Percentiles rank a stretch among this genome's conserved stretches.
Evolutionary conservation across 306 rosid genomes (phyloP).

Genomic region (Vicia faba): DNA sequence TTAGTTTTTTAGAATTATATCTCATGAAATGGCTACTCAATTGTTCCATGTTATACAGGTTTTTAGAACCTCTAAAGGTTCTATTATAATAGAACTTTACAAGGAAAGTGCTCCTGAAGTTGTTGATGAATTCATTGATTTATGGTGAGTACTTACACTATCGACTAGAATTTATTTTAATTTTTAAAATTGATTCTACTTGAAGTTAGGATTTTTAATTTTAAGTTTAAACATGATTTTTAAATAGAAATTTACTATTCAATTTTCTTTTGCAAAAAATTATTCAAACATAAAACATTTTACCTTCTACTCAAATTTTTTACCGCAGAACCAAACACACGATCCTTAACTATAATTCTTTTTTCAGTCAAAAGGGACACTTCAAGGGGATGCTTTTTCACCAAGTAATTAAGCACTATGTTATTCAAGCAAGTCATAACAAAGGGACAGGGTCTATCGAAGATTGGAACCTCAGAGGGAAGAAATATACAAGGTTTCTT

Average conservation of each 20-base stretch:
- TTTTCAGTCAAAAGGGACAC: slow-evolving; percentile 78
- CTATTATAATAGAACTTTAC: slow-evolving; percentile 63
- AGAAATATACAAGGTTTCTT: slow-evolving; percentile 54
- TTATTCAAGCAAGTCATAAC: slow-evolving; percentile 71
- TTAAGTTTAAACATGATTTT: too few relatives aligned
- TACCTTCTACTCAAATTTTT: too few relatives aligned
- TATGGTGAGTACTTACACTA: slow-evolving; percentile 87
- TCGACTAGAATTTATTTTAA: too few relatives aligned
- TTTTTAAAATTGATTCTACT: too few relatives aligned
- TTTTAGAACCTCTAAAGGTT: slow-evolving; percentile 79
- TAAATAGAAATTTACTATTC: too few relatives aligned
- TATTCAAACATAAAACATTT: too few relatives aligned
- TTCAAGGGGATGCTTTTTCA: slow-evolving; percentile 78
- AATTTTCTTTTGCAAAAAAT: too few relatives aligned
- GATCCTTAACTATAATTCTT: slow-evolving; percentile 9
- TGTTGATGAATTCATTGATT: slow-evolving; percentile 91
- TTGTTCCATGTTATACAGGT: slow-evolving; percentile 42
- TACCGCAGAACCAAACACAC: too few relatives aligned
- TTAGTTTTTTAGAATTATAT: slow-evolving; percentile 8
- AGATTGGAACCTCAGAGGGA: slow-evolving; percentile 80
- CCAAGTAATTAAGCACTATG: slow-evolving; percentile 77
- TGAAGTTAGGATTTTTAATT: too few relatives aligned
- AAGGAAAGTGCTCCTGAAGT: slow-evolving; percentile 90
- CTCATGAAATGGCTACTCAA: neutral
- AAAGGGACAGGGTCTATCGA: slow-evolving; percentile 38